A percentile compares a stretch with the other conserved stretches of the same genome.
These are phyloP conservation scores for Penicillium thymicola DNA, from an alignment of 2,329 filamentous ascomycete genomes.

Conservation along the genomic window DNA sequence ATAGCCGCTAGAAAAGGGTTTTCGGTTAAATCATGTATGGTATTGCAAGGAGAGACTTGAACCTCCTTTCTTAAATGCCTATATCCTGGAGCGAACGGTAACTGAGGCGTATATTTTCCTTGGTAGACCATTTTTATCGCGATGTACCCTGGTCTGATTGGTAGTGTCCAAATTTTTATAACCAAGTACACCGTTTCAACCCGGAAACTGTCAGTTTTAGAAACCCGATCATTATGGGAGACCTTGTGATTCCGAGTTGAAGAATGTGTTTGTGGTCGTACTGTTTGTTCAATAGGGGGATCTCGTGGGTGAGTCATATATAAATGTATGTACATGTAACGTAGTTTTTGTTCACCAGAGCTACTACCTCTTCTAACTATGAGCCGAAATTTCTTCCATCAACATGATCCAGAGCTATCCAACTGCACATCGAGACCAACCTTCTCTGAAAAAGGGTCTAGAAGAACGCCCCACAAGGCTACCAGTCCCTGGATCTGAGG, in stretches of 20 bases:
- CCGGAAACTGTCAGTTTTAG: background rate
- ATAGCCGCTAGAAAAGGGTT: no score
- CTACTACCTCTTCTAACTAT: no score
- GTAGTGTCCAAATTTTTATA: background rate
- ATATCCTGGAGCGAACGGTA: background rate
- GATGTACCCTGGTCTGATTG: background rate
- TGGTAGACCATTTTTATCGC: background rate
- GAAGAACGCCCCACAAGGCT: background rate
- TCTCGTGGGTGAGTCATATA: background rate
- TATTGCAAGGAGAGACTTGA: background rate
- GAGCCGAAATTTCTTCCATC: background rate
- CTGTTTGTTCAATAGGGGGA: background rate
- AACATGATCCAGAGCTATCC: no score
- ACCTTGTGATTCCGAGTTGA: background rate
- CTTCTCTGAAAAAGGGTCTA: background rate
- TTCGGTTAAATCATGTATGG: background rate
- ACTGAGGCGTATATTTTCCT: background rate
- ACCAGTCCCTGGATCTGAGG: background rate
- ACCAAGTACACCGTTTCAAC: background rate
- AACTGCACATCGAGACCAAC: background rate
- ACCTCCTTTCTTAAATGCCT: no score
- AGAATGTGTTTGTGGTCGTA: background rate
- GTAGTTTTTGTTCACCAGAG: background rate
- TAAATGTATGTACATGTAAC: no score
- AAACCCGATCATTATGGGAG: background rate